phyloP scores from a whole-genome alignment of 2,329 filamentous ascomycete genomes.

The Microcyclospora tardicrescens region DNA sequence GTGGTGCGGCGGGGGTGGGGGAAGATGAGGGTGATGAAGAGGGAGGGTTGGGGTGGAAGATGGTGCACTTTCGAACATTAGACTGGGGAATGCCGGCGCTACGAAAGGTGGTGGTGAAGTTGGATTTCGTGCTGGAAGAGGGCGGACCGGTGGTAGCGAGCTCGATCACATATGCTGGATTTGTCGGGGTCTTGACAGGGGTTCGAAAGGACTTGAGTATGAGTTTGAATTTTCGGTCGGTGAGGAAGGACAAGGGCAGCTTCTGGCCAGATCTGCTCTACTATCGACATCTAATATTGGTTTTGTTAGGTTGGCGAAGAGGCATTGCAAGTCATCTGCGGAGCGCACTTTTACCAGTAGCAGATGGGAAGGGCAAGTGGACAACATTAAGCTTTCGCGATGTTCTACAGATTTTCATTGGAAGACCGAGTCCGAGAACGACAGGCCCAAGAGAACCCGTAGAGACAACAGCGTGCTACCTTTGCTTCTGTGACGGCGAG shows the following conservation, averaged over 20 bases:
- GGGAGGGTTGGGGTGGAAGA: slow-evolving; percentile 14
- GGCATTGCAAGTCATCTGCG: slow-evolving; percentile 43
- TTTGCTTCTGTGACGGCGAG: slow-evolving; percentile 41
- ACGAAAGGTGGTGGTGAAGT: slow-evolving; percentile 28
- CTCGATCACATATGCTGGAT: slow-evolving; percentile 39
- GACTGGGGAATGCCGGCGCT: slow-evolving; percentile 36
- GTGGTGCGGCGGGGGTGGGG: neutral
- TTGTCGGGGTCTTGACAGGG: slow-evolving; percentile 40
- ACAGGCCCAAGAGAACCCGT: slow-evolving; percentile 11
- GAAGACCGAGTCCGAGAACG: neutral
- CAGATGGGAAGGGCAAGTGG: neutral
- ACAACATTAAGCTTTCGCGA: slow-evolving; percentile 11
- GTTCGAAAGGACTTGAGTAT: slow-evolving; percentile 35
- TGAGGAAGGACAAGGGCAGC: slow-evolving; percentile 30
- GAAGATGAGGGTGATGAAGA: too few species aligned
- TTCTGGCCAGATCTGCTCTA: slow-evolving; percentile 26
- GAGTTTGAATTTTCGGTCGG: slow-evolving; percentile 39
- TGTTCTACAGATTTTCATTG: slow-evolving; percentile 22
- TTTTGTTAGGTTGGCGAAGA: slow-evolving; percentile 41
- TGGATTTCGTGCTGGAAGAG: slow-evolving; percentile 26
- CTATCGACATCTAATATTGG: slow-evolving; percentile 37
- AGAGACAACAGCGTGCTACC: slow-evolving; percentile 42
- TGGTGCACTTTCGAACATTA: slow-evolving; percentile 44
- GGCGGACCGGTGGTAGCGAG: slow-evolving; percentile 31
- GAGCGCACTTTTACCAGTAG: slow-evolving; percentile 25